These are phyloP conservation scores for Suhomyces prunicola DNA, from an alignment of 805 yeast genomes.

Conservation along the genomic window DNA sequence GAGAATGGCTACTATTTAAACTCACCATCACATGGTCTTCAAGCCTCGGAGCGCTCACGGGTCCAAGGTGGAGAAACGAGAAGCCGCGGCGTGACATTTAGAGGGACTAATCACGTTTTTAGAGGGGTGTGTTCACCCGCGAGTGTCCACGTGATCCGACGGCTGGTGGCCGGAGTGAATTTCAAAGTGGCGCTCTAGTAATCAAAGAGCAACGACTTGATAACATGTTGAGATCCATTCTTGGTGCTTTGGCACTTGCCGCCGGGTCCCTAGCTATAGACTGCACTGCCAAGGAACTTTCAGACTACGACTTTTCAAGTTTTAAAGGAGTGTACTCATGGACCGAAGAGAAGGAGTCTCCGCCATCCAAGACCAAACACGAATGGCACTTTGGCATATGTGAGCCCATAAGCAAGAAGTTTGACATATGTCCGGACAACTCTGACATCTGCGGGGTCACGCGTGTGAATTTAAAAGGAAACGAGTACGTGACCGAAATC, in stretches of 20 bases:
- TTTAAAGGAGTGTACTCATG: conserved; percentile 48
- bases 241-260: conserved; percentile 3
- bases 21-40: conserved; percentile 1
- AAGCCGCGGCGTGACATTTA: not conserved
- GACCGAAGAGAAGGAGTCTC: conserved; percentile 52
- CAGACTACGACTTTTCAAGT: conserved; percentile 39
- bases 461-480: conserved; percentile 49
- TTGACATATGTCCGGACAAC: conserved; percentile 60
- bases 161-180: not conserved
- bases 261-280: conserved; percentile 23
- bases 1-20: not conserved
- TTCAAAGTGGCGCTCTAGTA: not conserved
- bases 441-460: conserved; percentile 80
- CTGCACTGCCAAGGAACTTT: conserved; percentile 35
- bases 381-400: conserved; percentile 76
- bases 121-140: not conserved
- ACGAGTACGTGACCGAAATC: conserved; percentile 54
- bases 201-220: not conserved
- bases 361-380: conserved; percentile 66
- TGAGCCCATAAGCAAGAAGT: conserved; percentile 41
- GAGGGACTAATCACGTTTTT: not conserved
- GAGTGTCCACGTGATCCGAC: not conserved
- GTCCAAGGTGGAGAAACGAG: not conserved
- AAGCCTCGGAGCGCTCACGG: conserved; percentile 4
- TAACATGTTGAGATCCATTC: not conserved